Evolutionary conservation across 345 rosid species (phyloP).

Genomic region (Eucalyptus tenuipes): DNA sequence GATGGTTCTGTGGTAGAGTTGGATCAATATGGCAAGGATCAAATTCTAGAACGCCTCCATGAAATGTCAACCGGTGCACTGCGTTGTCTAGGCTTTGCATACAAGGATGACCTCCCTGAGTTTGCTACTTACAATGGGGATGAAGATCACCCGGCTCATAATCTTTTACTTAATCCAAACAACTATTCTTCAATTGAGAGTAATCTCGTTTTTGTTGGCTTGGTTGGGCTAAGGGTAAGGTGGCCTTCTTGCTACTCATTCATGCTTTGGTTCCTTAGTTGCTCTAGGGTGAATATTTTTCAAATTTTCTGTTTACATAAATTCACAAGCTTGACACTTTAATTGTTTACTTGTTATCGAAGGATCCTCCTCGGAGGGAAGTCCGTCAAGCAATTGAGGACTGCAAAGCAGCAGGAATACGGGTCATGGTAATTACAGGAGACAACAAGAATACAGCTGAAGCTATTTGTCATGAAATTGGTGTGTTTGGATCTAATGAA

Average conservation of each 20-base stretch:
- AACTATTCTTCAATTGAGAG: constrained; percentile 78
- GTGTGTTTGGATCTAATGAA: constrained; percentile 66
- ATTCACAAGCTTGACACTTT: neutral
- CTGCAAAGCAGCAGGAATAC: constrained; percentile 94
- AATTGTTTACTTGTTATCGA: neutral
- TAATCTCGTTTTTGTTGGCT: constrained; percentile 64
- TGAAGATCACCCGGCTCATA: constrained; percentile 89
- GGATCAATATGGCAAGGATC: constrained; percentile 46
- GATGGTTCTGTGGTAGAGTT: constrained; percentile 60
- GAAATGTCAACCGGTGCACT: constrained; percentile 77
- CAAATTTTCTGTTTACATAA: neutral
- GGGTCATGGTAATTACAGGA: constrained; percentile 95
- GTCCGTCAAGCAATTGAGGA: constrained; percentile 92
- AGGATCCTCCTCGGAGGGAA: constrained; percentile 98
- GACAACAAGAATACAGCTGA: constrained; percentile 94
- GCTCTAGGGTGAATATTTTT: neutral
- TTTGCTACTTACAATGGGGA: constrained; percentile 72
- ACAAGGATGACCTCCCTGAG: constrained; percentile 34
- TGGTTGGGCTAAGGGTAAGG: constrained; percentile 83
- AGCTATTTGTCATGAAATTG: constrained; percentile 94
- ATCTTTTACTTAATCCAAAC: constrained; percentile 62
- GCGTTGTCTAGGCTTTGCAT: constrained; percentile 85
- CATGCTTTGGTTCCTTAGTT: neutral
- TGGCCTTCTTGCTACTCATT: neutral
- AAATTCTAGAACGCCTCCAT: constrained; percentile 44